Base-by-base conservation (phyloP, 2,329 filamentous ascomycete genomes). In the Malbranchea cinnamomea region DNA sequence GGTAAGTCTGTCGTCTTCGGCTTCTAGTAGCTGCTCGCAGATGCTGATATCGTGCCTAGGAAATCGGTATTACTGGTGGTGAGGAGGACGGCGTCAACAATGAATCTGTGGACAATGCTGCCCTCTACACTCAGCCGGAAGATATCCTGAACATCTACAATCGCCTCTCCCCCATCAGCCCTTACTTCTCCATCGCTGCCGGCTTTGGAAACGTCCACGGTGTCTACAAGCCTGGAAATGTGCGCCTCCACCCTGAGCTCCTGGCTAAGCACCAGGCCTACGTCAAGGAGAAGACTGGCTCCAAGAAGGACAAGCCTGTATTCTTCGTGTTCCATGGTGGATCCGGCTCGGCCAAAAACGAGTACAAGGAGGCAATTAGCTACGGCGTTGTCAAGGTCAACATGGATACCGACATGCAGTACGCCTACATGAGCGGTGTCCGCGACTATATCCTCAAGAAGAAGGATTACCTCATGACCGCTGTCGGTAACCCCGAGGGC, bases 271-370 rank as follows among this genome's bases (percentile, higher is more conserved):
- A 98, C 74, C 89, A 98, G 68, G 69, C 68, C 41, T 83, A 79
- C 60, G 82, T 94, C 59, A 74, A 82, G 62, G 74, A 87, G 61
- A 72, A 91, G 67, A 73, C 77, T 42, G 59, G 62, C 44, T 63
- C 71, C 49, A 64, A 69, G 47, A 71, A 80, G 43, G 70, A 80
- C 54, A 94, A 94, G 78, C 89, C 89, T 45, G 81, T 95, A 54
- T 95, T 85, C 75, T 83, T 98, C 52, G 89, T 98, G 59, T 98
- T 98, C 79, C 89, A 98, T 71, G 89, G 89, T 52, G 89, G 89
- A 49, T 92, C 82, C 41, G 89, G 89, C 45, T 91, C 81, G 43
- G 69, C 71, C 56, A 91, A 93, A 68, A 62, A 82, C 47, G 89
- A 98, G 66, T 98, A 80, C 71, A 68, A 67, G 41, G 74, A 83